These are phyloP conservation scores for Plenodomus biglobosus DNA, from an alignment of 2,329 filamentous ascomycete species.

Conservation along the genomic window DNA sequence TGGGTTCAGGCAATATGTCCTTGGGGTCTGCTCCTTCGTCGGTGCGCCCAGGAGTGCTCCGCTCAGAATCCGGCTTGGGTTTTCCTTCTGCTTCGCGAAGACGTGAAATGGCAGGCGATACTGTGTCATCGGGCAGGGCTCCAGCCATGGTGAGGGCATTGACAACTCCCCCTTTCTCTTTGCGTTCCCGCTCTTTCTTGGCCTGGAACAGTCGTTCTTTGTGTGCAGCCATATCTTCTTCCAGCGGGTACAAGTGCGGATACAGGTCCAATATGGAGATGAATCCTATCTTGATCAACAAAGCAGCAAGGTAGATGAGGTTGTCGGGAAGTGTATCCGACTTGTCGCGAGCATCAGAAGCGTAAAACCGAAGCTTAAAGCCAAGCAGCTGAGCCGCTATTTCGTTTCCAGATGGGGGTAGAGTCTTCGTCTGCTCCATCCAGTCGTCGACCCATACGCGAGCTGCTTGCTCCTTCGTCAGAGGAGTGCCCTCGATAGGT, in stretches of 20 bases:
- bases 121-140: conserved; percentile 79
- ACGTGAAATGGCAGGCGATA: conserved; percentile 46
- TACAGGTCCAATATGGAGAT: conserved; percentile 90
- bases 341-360: conserved; percentile 72
- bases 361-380: conserved; percentile 96
- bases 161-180: conserved; percentile 65
- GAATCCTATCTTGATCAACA: conserved; percentile 96
- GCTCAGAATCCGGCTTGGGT: conserved; percentile 49
- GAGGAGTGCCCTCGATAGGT: conserved; percentile 16
- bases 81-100: conserved; percentile 61
- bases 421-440: conserved; percentile 77
- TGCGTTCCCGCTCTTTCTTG: conserved; percentile 67
- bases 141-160: conserved; percentile 89
- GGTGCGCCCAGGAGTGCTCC: conserved; percentile 45
- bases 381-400: conserved; percentile 93
- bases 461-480: conserved; percentile 48
- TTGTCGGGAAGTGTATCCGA: conserved; percentile 85
- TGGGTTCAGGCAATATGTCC: conserved; percentile 66
- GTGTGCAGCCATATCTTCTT: conserved; percentile 77
- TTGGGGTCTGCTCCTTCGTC: conserved; percentile 47
- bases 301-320: conserved; percentile 83
- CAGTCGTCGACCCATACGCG: conserved; percentile 57
- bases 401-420: conserved; percentile 82
- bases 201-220: conserved; percentile 70
- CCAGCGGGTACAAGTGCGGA: conserved; percentile 83